Base-by-base conservation (phyloP, 2,329 filamentous ascomycete genomes). In the Phialemoniopsis sp. region DNA sequence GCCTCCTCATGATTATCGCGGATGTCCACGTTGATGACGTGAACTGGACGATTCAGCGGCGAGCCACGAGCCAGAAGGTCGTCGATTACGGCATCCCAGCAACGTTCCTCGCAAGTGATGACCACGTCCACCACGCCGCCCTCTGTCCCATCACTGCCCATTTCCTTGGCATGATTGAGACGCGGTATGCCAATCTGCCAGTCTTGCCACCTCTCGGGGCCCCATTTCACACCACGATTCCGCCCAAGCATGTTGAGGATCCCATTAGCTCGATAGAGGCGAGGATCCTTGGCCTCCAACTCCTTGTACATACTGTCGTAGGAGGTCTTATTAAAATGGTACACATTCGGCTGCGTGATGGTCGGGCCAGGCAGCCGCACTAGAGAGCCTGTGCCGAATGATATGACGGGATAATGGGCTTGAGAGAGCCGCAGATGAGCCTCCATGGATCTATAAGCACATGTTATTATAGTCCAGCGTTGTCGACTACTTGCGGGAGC, bases 1-100 rank as follows among this genome's bases (percentile, higher is more conserved):
- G 93, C 93, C 63, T 98, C 93, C 60, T 98, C 91, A 56, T 97
- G 93, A 56, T 97, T 98, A 65, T 98, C 93, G 62, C 87, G 91
- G 56, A 98, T 98, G 59, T 98, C 93, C 39, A 98, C 85, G 54
- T 98, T 98, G 71, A 98, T 95, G 41, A 98, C 88, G 58, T 98
- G 93, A 1, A 98, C 93, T 0, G 93, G 90, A 3, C 89, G 74
- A 61, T 98, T 98, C 41, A 98, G 71, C 4, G 87, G 85, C 1
- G 85, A 81, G 8, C 91, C 93, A 46, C 94, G 80, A 53, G 82
- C 87, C 46, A 95, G 79, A 38, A 98, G 71, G 59, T 98, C 91
- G 54, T 98, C 93, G 10, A 98, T 78, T 28, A 98, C 93, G 5
- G 93, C 90, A 63, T 98, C 93, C 89, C 94, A 98, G 59, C 93